phyloP scores from a whole-genome alignment of 139 green algal genomes.

The Nannochloris sp. region DNA sequence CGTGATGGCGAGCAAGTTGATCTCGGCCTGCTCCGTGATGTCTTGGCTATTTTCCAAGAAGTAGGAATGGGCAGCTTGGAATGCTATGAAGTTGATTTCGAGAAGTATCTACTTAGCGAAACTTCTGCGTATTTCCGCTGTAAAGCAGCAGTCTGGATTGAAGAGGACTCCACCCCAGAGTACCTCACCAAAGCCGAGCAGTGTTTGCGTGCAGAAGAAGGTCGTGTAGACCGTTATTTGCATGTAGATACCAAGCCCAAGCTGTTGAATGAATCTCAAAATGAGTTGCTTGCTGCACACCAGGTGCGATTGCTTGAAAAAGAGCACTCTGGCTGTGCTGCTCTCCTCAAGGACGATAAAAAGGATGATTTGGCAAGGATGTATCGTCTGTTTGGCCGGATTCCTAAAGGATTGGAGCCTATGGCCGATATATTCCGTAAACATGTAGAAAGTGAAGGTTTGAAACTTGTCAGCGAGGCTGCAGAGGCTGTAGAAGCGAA shows the following conservation, averaged over 20 bases:
- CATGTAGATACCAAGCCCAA: slow-evolving; percentile 77
- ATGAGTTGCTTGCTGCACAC: slow-evolving; percentile 80
- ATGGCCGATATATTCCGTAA: slow-evolving; percentile 86
- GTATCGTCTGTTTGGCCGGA: slow-evolving; percentile 93
- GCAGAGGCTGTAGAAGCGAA: slow-evolving; percentile 62
- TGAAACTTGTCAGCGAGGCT: slow-evolving; percentile 74
- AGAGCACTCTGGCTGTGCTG: slow-evolving; percentile 80
- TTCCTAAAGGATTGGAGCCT: slow-evolving; percentile 86
- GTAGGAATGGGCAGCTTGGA: slow-evolving; percentile 90
- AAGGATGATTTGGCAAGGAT: slow-evolving; percentile 89
- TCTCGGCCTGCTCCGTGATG: slow-evolving; percentile 83
- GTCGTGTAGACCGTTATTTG: slow-evolving; percentile 88
- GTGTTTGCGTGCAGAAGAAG: slow-evolving; percentile 80
- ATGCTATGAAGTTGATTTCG: slow-evolving; percentile 93
- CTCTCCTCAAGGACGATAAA: slow-evolving; percentile 93
- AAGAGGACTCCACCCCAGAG: slow-evolving; percentile 90
- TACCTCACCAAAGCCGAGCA: slow-evolving; percentile 95
- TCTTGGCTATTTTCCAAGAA: slow-evolving; percentile 95
- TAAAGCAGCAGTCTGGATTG: slow-evolving; percentile 64
- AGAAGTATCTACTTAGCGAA: slow-evolving; percentile 72
- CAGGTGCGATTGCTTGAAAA: slow-evolving; percentile 89
- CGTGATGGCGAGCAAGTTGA: slow-evolving; percentile 89
- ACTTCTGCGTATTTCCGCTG: slow-evolving; percentile 79
- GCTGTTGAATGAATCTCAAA: slow-evolving; percentile 80
- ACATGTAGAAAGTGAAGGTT: slow-evolving; percentile 90